phyloP scores from a whole-genome alignment of 495 filamentous ascomycete genomes.

The Arthonia radiata region DNA sequence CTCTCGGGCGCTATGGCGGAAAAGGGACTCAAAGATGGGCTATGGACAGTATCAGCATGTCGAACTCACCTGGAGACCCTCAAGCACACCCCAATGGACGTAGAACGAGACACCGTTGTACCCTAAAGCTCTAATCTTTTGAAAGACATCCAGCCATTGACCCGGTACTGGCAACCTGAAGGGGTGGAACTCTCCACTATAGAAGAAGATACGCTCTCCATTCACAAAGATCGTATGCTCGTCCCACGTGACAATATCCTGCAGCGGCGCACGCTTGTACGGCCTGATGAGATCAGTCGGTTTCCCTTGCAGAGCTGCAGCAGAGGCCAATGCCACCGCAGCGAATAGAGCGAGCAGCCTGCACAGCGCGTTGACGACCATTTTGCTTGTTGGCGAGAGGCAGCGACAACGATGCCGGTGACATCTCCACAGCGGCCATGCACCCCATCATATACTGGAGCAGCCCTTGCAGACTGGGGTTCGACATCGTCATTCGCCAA shows the following conservation, averaged over 20 bases:
- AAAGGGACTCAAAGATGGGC: no score
- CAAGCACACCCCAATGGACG: conserved; percentile 53
- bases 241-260: conserved; percentile 41
- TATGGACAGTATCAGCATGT: no score
- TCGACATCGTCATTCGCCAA: no score
- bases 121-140: conserved; percentile 55
- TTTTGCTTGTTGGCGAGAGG: no score
- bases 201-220: conserved; percentile 46
- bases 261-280: conserved; percentile 12
- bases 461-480: no score
- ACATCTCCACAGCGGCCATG: no score
- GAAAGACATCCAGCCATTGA: conserved; percentile 50
- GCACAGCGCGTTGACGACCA: no score
- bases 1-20: no score
- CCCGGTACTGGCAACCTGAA: conserved; percentile 48
- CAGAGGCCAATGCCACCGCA: conserved; percentile 6
- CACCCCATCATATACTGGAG: no score
- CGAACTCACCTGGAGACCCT: no score
- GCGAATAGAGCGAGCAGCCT: conserved; percentile 2
- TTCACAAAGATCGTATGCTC: conserved; percentile 46
- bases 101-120: conserved; percentile 61
- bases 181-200: conserved; percentile 50
- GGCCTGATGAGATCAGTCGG: conserved; percentile 10
- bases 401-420: no score
- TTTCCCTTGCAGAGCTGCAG: conserved; percentile 7